Evolutionary conservation across 257 asterid species (phyloP).

Genomic region (Salvia hispanica): DNA sequence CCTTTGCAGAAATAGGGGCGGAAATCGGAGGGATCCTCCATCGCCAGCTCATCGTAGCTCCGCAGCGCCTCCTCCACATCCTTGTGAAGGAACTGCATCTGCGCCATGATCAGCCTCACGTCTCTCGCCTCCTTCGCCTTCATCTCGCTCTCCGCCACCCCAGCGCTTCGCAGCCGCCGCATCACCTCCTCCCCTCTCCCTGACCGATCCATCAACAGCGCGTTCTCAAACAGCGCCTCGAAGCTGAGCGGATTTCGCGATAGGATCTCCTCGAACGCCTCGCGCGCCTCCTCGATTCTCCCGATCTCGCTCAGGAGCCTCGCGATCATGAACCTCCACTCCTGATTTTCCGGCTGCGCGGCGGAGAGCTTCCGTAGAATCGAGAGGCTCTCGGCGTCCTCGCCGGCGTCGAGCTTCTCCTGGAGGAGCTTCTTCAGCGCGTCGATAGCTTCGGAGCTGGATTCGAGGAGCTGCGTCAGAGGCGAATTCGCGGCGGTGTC

Average conservation of each 20-base stretch:
- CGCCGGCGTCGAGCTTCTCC: slow-evolving; percentile 66
- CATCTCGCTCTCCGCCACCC: slow-evolving; percentile 60
- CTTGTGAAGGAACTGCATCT: slow-evolving; percentile 78
- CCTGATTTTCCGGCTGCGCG: slow-evolving; percentile 65
- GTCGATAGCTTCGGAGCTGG: slow-evolving; percentile 55
- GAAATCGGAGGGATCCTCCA: slow-evolving; percentile 81
- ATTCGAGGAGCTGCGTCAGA: slow-evolving; percentile 48
- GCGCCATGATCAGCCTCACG: slow-evolving; percentile 81
- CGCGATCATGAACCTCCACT: slow-evolving; percentile 72
- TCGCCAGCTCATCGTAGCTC: slow-evolving; percentile 70
- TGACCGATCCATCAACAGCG: slow-evolving; percentile 69
- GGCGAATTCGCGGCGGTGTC: slow-evolving; percentile 39
- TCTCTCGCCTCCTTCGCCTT: slow-evolving; percentile 75
- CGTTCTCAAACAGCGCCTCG: slow-evolving; percentile 77
- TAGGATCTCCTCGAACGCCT: slow-evolving; percentile 59
- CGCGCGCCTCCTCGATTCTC: slow-evolving; percentile 54
- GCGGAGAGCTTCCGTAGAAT: slow-evolving; percentile 48
- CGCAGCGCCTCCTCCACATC: slow-evolving; percentile 76
- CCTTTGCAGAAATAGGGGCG: slow-evolving; percentile 93
- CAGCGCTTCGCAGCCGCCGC: slow-evolving; percentile 67
- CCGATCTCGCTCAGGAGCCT: slow-evolving; percentile 71
- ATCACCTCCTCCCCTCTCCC: slow-evolving; percentile 70
- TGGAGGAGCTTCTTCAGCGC: slow-evolving; percentile 59
- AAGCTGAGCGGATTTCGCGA: slow-evolving; percentile 50
- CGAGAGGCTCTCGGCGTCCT: slow-evolving; percentile 65